A percentile compares a stretch with the other conserved stretches of the same genome.
phyloP scores from a whole-genome alignment of 352 stramenopile genomes.

The Globisporangium nagaii region DNA sequence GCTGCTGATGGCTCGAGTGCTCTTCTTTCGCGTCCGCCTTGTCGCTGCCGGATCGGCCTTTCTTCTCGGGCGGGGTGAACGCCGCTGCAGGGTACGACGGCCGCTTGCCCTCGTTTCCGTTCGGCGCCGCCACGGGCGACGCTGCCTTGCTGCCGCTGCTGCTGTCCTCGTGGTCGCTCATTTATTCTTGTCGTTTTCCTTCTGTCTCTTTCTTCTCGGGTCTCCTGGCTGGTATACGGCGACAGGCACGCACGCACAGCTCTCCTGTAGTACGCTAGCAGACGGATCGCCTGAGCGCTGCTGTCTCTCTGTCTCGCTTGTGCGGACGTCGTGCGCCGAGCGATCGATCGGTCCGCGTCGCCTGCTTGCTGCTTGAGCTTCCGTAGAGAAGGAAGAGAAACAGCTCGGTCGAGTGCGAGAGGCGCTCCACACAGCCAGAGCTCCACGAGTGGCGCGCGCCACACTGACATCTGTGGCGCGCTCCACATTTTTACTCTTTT shows the following conservation, averaged over 20 bases:
- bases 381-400: conserved; percentile 2
- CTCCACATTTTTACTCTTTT: too few species aligned
- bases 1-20: conserved; percentile 6
- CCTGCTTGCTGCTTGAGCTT: conserved; percentile 3
- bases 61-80: conserved; percentile 14
- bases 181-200: background rate
- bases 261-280: background rate
- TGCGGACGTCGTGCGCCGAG: background rate
- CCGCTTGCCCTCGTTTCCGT: conserved; percentile 12
- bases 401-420: background rate
- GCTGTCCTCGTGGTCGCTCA: conserved; percentile 8
- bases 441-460: too few species aligned
- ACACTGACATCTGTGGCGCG: too few species aligned
- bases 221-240: background rate
- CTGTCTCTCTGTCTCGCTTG: background rate
- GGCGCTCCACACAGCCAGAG: too few species aligned
- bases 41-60: conserved; percentile 9
- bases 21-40: background rate
- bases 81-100: conserved; percentile 9
- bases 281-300: background rate
- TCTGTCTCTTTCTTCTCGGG: background rate
- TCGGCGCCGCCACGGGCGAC: background rate
- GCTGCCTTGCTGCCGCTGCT: conserved; percentile 1
- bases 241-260: background rate
- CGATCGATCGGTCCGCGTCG: background rate